Conservation (phyloP, 2,329 filamentous ascomycete species). For the Botrytis fragariae region DNA sequence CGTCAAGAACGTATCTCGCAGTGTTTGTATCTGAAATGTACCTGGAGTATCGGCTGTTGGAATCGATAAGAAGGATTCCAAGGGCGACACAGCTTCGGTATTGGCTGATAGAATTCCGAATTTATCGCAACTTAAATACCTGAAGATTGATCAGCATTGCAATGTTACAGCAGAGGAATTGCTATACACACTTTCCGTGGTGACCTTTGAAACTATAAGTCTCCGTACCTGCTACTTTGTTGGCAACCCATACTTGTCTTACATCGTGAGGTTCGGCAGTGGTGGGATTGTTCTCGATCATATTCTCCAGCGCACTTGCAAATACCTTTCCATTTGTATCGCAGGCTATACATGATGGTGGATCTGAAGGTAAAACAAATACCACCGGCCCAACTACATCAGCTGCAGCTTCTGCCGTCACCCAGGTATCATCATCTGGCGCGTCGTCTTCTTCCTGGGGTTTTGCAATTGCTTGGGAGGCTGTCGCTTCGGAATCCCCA, state of each 20-base stretch:
- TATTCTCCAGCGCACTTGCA: constrained; percentile 77
- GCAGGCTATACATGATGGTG: constrained; percentile 73
- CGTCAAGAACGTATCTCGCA: constrained; percentile 67
- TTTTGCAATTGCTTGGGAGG: constrained; percentile 29
- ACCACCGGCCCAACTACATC: constrained; percentile 83
- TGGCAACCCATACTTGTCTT: constrained; percentile 91
- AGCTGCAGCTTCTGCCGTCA: constrained; percentile 69
- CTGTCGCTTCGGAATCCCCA: constrained; percentile 35
- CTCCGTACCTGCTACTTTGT: constrained; percentile 77
- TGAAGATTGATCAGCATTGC: constrained; percentile 38
- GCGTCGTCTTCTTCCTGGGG: constrained; percentile 28
- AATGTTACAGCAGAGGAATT: neutral
- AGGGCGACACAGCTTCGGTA: constrained; percentile 75
- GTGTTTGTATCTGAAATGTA: constrained; percentile 72
- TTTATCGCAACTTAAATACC: constrained; percentile 83
- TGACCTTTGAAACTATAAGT: constrained; percentile 83
- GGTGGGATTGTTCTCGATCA: constrained; percentile 76
- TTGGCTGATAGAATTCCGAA: constrained; percentile 74
- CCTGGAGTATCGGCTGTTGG: constrained; percentile 62
- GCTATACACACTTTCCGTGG: constrained; percentile 66
- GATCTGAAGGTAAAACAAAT: constrained; percentile 74
- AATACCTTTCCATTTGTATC: constrained; percentile 88
- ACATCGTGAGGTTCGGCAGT: constrained; percentile 95
- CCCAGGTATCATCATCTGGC: constrained; percentile 80
- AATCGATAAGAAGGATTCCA: constrained; percentile 77